Evolutionary conservation across 306 rosid genomes (phyloP), one percentile per base, ranked within the genome.

Genomic region (Vachellia pachyceras): DNA sequence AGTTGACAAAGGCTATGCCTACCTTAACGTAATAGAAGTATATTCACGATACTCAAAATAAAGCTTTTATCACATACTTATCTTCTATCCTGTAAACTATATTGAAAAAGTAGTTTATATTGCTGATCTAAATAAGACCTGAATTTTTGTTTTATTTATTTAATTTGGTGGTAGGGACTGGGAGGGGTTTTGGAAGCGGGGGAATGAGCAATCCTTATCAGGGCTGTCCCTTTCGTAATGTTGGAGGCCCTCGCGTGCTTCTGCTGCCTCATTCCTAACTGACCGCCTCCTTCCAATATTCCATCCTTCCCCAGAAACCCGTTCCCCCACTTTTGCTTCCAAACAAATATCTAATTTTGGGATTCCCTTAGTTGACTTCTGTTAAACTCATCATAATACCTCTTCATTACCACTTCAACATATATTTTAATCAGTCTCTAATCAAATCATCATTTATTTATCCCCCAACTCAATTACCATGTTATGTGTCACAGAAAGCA

Each of bases 241-340:
- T 57, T 57, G 65, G 15, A 57, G 6, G 40, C 40, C 40, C 68
- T 37, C 50, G 77, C 77, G 67, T 73, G 77, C 77, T 35, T 54
- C 66, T 52, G 66, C 67, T n/a, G 1, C 41, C 77, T 50, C 46
- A 49, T 72, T 54, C 29, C 76, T 29, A 15, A 72, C 76, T 47
- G 25, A 72, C 76, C 40, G 11, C 35, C 39, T 4, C 67, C 18
- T 7, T 58, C 37, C 36, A 29, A 61, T 29, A 61, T 61, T 49
- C 77, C 23, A 3, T 72, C 64, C 40, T 15, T 33, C 18, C 39
- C 18, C 3, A 14, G 13, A 7, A 42, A 41, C 49, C 35, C 65
- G 23, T 1, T 29, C 33, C 33, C 33, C 2, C 33, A 29, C 33
- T 29, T 29, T 29, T 29, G 33, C 33, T 29, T 29, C 33, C 33